Evolutionary conservation across 2,329 filamentous ascomycete species (phyloP).

Genomic region (Penicillium sp.): DNA sequence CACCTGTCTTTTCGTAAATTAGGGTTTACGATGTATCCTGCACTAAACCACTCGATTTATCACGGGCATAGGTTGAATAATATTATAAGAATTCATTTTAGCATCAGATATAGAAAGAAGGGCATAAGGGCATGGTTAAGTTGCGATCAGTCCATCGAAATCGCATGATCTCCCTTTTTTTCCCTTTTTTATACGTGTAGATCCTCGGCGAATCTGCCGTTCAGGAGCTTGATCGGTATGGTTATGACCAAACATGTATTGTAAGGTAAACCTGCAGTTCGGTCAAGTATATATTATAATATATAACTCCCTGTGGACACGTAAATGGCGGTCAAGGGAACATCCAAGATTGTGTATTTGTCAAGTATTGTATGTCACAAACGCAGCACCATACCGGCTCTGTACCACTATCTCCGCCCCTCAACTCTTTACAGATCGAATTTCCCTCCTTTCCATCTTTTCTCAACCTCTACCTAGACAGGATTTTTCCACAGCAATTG

Average conservation of each 20-base stretch:
- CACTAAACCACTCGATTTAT: slow-evolving; percentile 22
- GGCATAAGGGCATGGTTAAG: not conserved
- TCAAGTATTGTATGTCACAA: slow-evolving; percentile 8
- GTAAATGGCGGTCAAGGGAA: not conserved
- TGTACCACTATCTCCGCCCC: slow-evolving; percentile 19
- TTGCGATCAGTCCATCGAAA: slow-evolving; percentile 5
- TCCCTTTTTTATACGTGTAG: slow-evolving; percentile 4
- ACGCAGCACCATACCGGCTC: not conserved
- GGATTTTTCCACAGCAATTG: slow-evolving; percentile 1
- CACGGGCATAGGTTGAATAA: slow-evolving; percentile 11
- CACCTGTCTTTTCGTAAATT: slow-evolving; percentile 10
- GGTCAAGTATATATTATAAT: not conserved
- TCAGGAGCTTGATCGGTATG: slow-evolving; percentile 6
- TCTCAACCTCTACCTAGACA: slow-evolving; percentile 1
- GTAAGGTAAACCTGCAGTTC: not conserved
- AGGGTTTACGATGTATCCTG: slow-evolving; percentile 26
- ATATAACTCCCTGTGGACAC: not conserved
- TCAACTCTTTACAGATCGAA: slow-evolving; percentile 23
- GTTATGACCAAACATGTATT: slow-evolving; percentile 1
- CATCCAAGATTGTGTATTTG: not conserved
- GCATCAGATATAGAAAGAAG: not conserved
- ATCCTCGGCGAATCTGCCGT: slow-evolving; percentile 8
- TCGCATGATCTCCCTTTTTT: slow-evolving; percentile 9
- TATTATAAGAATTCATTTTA: not conserved
- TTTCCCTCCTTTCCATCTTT: slow-evolving; percentile 13